Percentiles rank a stretch among this genome's conserved stretches.
These are phyloP conservation scores for Roridomyces roridus DNA, from an alignment of 768 basidiomycete species.

Conservation along the genomic window DNA sequence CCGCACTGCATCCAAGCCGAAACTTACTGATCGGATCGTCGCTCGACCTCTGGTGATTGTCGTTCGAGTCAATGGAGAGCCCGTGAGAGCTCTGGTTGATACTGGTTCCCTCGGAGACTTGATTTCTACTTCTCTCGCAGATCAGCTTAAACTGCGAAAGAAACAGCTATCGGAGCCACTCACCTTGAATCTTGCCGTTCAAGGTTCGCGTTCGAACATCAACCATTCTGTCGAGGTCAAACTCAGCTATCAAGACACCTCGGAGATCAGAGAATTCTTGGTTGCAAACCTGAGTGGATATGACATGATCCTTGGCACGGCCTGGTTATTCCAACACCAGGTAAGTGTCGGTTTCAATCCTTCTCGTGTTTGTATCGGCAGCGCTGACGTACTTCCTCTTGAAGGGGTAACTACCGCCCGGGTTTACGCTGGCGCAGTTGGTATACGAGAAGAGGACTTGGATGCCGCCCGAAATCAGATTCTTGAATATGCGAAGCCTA, in stretches of 20 bases:
- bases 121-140: no score
- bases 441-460: neutral
- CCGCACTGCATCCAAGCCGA: no score
- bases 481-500: constrained; percentile 11
- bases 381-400: constrained; percentile 9
- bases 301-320: constrained; percentile 33
- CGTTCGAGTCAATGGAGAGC: no score
- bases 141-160: no score
- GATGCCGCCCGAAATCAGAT: neutral
- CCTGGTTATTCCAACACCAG: constrained; percentile 32
- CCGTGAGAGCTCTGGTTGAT: no score
- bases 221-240: no score
- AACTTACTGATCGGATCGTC: no score
- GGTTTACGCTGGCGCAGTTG: neutral
- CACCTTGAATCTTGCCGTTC: no score
- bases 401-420: constrained; percentile 2
- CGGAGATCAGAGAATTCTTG: constrained; percentile 23
- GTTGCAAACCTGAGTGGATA: constrained; percentile 34
- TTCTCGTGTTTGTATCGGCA: constrained; percentile 17
- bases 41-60: no score
- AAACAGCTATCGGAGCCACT: no score
- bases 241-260: constrained; percentile 20
- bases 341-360: constrained; percentile 25
- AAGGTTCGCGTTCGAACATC: no score
- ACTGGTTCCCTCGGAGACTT: no score